phyloP scores from a whole-genome alignment of 2,329 filamentous ascomycete species.

The Stenocarpella maydis region DNA sequence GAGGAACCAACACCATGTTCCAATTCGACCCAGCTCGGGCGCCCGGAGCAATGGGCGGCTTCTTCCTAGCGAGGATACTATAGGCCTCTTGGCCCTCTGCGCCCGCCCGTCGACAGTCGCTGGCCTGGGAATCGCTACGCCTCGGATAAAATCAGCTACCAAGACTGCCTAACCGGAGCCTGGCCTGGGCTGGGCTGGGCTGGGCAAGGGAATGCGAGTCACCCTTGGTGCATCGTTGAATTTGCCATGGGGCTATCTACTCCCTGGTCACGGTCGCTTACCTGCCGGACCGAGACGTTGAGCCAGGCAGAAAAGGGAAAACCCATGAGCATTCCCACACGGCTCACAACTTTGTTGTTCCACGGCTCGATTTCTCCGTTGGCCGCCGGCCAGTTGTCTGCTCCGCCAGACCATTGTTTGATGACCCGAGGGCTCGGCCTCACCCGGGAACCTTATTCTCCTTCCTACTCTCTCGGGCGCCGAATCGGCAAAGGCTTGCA shows the following conservation, averaged over 20 bases:
- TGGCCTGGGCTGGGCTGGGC: conserved; percentile 14
- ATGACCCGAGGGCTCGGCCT: neutral
- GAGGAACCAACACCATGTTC: neutral
- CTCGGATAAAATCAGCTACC: conserved; percentile 8
- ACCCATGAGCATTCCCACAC: neutral
- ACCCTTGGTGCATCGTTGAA: neutral
- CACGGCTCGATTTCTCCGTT: conserved; percentile 24
- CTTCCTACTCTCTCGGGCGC: neutral
- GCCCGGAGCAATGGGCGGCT: conserved; percentile 20
- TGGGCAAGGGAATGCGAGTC: conserved; percentile 15
- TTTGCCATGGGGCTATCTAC: neutral
- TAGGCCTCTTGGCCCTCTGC: conserved; percentile 2
- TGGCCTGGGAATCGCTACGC: neutral
- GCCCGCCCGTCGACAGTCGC: conserved; percentile 5
- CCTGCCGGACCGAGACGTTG: neutral
- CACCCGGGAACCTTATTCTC: neutral
- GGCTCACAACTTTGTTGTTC: conserved; percentile 13
- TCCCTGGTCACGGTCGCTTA: neutral
- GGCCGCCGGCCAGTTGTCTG: neutral
- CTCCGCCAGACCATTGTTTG: conserved; percentile 1
- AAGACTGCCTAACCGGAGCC: conserved; percentile 14
- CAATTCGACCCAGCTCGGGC: neutral
- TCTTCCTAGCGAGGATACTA: conserved; percentile 15
- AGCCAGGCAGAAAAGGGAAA: conserved; percentile 7
- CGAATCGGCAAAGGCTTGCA: neutral